A percentile compares a stretch with the other conserved stretches of the same genome.
Evolutionary conservation across 106 monocot genomes (phyloP).

Genomic region (Hemerocallis citrina): DNA sequence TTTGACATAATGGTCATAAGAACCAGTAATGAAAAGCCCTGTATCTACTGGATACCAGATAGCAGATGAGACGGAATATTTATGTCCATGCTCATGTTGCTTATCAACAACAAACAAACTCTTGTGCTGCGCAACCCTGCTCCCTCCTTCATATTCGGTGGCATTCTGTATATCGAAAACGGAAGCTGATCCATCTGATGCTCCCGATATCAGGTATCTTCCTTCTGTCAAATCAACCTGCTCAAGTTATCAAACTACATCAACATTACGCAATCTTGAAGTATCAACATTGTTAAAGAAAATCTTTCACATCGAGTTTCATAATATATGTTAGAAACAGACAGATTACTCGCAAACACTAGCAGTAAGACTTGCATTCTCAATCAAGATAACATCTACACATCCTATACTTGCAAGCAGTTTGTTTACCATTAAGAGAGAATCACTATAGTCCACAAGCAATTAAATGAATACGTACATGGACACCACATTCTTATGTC

Average conservation of each 20-base stretch:
- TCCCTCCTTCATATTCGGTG: constrained; percentile 35
- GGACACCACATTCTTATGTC: no score
- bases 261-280: neutral
- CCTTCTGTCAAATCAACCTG: constrained; percentile 90
- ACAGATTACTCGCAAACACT: no score
- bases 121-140: constrained; percentile 59
- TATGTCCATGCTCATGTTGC: constrained; percentile 59
- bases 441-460: no score
- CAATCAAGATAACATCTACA: no score
- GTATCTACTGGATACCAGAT: constrained; percentile 96
- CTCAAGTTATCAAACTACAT: constrained; percentile 20
- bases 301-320: neutral
- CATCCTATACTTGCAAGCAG: no score
- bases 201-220: constrained; percentile 75
- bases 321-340: neutral
- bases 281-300: neutral
- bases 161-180: constrained; percentile 64
- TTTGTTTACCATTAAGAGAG: no score
- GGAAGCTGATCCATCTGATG: constrained; percentile 87
- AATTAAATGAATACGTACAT: no score
- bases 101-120: constrained; percentile 69
- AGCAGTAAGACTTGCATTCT: no score
- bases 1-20: constrained; percentile 85
- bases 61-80: constrained; percentile 65
- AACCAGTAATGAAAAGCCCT: constrained; percentile 82